Conservation (phyloP, 225 moss, liverwort and hornwort species). For the Lunularia cruciata region DNA sequence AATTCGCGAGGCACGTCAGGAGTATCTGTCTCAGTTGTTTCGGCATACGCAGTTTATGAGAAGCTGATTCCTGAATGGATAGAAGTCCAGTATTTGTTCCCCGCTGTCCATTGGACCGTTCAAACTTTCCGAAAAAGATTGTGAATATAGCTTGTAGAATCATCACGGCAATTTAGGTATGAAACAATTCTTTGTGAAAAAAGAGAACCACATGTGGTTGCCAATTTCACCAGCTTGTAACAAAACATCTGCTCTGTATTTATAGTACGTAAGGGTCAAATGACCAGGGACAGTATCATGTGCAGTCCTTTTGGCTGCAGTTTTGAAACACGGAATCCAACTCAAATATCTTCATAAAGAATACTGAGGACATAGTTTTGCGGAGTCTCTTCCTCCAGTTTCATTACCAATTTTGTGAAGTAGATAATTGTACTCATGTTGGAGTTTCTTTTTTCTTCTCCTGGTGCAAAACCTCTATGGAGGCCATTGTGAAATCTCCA, state of each 20-base stretch:
- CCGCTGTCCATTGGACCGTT: constrained; percentile 47
- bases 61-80: constrained; percentile 55
- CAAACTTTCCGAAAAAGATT: neutral
- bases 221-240: neutral
- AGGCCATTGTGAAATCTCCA: no score
- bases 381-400: no score
- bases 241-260: neutral
- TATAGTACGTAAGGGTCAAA: neutral
- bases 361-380: no score
- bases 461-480: no score
- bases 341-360: no score
- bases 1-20: constrained; percentile 34
- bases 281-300: neutral
- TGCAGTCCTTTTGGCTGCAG: neutral
- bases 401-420: no score
- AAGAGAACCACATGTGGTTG: neutral
- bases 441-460: no score
- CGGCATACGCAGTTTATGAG: constrained; percentile 45
- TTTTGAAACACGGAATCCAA: neutral
- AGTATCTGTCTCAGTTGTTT: constrained; percentile 35
- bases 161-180: neutral
- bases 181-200: neutral
- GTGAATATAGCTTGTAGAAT: neutral
- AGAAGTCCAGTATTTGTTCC: constrained; percentile 56
- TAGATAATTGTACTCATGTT: no score